Base-by-base conservation (phyloP, 2,329 filamentous ascomycete species). In the Paramyrothecium sp. region DNA sequence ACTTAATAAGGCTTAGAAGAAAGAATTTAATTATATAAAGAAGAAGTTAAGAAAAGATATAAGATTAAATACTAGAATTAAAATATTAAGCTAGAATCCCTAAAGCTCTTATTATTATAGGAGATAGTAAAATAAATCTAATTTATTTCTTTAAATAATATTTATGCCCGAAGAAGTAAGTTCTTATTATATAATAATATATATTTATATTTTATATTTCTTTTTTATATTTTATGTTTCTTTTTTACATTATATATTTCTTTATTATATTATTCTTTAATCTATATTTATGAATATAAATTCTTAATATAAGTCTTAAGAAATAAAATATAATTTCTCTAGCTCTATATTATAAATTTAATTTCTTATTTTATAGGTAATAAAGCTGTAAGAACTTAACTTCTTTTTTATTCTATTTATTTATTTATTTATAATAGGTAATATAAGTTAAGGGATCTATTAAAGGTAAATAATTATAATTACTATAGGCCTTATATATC, bases 361-460 rank as follows among this genome's bases (percentile, higher is more conserved):
- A 8, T 20, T 48, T 12, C 21, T 48, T 19, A n/a, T 20, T 48
- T 48, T 41, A 41, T n/a, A 41, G 11, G 11, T 11, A 11, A 41
- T 11, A 11, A 11, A 11, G 11, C 11, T 11, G n/a, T 41, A 11
- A 41, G n/a, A 41, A 41, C 11, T n/a, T 38, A 38, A 38, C 16
- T 38, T 38, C 54, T 55, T 55, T 59, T 54, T 47, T 44, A n/a
- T 7, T 17, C 16, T 53, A 34, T 26, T 38, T 52, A 55, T 34
- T 46, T 54, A 50, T 41, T 41, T 11, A 41, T 11, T 11, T 41
- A 41, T 41, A 41, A 41, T 11, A 41, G 34, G n/a, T 11, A 11
- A 41, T n/a, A n/a, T n/a, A n/a, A n/a, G n/a, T n/a, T n/a, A n/a
- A n/a, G n/a, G n/a, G n/a, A n/a, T n/a, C n/a, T n/a, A n/a, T n/a